Base-by-base conservation (phyloP, 257 asterid genomes). In the Sherardia arvensis region DNA sequence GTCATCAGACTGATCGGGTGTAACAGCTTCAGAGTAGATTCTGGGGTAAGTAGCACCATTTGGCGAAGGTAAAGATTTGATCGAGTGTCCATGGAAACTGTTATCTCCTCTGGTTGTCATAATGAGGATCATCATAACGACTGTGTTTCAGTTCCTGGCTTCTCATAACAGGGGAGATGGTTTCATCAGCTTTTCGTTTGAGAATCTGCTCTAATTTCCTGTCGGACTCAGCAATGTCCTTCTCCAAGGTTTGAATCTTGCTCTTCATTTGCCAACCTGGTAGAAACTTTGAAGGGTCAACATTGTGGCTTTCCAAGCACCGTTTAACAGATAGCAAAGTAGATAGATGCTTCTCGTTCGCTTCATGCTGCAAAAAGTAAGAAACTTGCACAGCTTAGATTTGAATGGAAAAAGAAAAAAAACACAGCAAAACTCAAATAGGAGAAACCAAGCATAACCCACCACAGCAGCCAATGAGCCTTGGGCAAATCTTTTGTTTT, bases 191-290 rank as follows among this genome's bases (percentile, higher is more conserved):
- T 74, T 77, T 91, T 77, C 97, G 79, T 75, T 87, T 88, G 27
- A 72, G 77, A 9, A 70, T 51, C 53, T 61, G 76, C 25, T 71
- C 85, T 15, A 75, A 38, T 57, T 70, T 83, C 64, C 66, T 77
- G 26, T 70, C 77, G 6, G 29, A 53, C 12, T 74, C 78, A 12
- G 81, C 43, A 28, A 82, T 78, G 2, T 83, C 90, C 65, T 73
- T 82, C 74, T 91, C 85, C 76, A 88, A 73, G 72, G 64, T 65
- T 56, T 63, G n/a, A 21, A 87, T 85, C 67, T 72, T 77, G 59
- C 81, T 85, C 25, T 64, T 73, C 66, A 91, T 74, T 78, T 91
- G 87, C 95, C 97, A 91, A 47, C 86, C 95, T 0, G 97, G 78
- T 67, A 91, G 80, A 61, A 85, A 71, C 72, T 80, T 71, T 30